Evolutionary conservation across 2,329 filamentous ascomycete genomes (phyloP), one percentile per base, ranked within the genome.

Genomic region (Didymella segeticola): DNA sequence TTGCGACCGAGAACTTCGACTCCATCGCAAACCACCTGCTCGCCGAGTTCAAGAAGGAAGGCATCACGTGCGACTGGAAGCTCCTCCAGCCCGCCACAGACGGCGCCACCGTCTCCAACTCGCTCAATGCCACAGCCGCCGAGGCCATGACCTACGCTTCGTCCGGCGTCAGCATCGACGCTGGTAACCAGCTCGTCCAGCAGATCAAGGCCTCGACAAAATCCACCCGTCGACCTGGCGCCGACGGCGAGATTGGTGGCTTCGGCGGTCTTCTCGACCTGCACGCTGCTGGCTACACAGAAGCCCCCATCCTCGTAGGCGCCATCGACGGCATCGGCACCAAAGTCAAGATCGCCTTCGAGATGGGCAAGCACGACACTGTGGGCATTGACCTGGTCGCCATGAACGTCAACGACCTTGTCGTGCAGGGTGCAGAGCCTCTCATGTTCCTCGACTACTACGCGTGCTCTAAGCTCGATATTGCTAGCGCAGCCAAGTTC

Each of bases 391-490:
- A 99, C 73, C 84, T 99, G 29, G 95, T 99, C 4, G 95, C 95
- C 63, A 98, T 98, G 93, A 98, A 97, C 75, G 95, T 98, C 72
- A 99, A 99, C 75, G 95, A 99, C 70, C 83, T 99, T 0, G 88
- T 99, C 45, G 95, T 98, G 8, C 93, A 98, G 79, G 95, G 95
- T 48, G 95, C 95, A 11, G 91, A 95, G 64, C 93, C 95, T 2
- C 83, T 98, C 61, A 95, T 95, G 82, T 98, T 99, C 83, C 87
- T 98, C 58, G 95, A 99, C 80, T 98, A 96, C 83, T 97, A 96
- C 77, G 93, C 92, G 57, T 97, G 93, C 82, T 92, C 90, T 75
- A 89, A 89, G 74, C 85, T 99, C 19, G 86, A 96, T 63, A 85
- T 93, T 8, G 81, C 86, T 30, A 86, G 86, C 4, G 91, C 92